A percentile compares a stretch with the other conserved stretches of the same genome.
Conservation (phyloP, 1,284 basidiomycete genomes). For the Irpex lacteus region DNA sequence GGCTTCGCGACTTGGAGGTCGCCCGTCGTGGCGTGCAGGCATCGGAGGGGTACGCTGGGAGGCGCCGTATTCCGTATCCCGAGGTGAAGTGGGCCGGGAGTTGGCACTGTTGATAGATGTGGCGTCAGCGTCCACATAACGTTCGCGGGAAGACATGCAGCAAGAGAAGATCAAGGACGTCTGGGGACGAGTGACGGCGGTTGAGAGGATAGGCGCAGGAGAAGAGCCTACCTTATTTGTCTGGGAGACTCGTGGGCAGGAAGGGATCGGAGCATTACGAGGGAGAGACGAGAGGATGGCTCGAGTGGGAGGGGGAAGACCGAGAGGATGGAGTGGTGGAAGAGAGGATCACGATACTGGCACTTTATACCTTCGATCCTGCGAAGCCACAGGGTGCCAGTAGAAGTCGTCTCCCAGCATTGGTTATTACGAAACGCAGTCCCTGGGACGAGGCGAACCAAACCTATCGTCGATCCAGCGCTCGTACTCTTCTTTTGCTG, state of each 20-base stretch:
- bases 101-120: neutral
- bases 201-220: neutral
- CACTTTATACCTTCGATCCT: conserved; percentile 9
- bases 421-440: conserved; percentile 12
- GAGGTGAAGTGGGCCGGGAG: neutral
- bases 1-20: neutral
- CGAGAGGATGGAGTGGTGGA: conserved; percentile 1
- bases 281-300: neutral
- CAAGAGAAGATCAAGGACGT: neutral
- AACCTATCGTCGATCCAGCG: conserved; percentile 6
- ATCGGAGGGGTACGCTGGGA: neutral
- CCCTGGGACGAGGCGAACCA: conserved; percentile 4
- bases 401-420: neutral
- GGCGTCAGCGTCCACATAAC: neutral
- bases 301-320: neutral
- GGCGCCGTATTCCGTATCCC: neutral
- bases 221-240: conserved; percentile 1
- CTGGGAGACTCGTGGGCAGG: neutral
- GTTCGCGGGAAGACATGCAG: conserved; percentile 2
- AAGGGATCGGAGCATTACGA: conserved; percentile 4
- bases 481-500: neutral
- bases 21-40: neutral
- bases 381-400: conserved; percentile 1
- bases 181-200: neutral
- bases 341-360: neutral